Evolutionary conservation across 257 asterid genomes (phyloP), one percentile per base, ranked within the genome.

Genomic region (Solanum tarijense): DNA sequence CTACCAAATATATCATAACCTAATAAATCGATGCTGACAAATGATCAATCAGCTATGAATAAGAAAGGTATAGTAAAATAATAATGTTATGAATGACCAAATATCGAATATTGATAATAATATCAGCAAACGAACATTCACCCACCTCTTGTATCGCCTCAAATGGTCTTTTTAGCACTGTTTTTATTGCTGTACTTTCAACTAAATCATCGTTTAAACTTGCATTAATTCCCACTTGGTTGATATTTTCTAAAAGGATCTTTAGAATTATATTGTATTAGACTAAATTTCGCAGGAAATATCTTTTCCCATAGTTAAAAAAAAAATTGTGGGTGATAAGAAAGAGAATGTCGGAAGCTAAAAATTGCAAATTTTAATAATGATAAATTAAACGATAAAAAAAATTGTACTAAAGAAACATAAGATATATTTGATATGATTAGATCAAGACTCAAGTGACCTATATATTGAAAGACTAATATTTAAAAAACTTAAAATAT

Each of bases 1-100:
- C 4, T 55, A 0, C 1, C 4, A 18, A 55, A 55, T 5, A 18
- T 18, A 18, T 18, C 10, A 0, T 55, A 55, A 55, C 9, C 10
- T 55, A 18, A 55, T 55, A 18, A 55, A 55, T 18, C 2, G 65
- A 55, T 55, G 65, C 65, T 55, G 11, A 55, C 65, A 18, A 55
- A 55, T 55, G n/a, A 18, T 0, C 4, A 55, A 7, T 0, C 2
- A 0, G 11, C 1, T 55, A 55, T 55, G 0, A 55, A 18, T 55
- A 55, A 0, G 1, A 0, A 0, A 55, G n/a, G 10, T 55, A 55
- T 6, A 18, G 2, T 7, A 55, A 48, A 55, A 5, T 2, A 55
- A 55, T 55, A 55, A 55, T 55, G 11, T 18, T 55, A 55, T 55
- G 65, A 55, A 55, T 55, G 65, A 55, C 65, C 2, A 18, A 55